These are phyloP conservation scores for Helicostylum pulchrum DNA, from an alignment of 192 early-diverging fungal species.

Conservation along the genomic window DNA sequence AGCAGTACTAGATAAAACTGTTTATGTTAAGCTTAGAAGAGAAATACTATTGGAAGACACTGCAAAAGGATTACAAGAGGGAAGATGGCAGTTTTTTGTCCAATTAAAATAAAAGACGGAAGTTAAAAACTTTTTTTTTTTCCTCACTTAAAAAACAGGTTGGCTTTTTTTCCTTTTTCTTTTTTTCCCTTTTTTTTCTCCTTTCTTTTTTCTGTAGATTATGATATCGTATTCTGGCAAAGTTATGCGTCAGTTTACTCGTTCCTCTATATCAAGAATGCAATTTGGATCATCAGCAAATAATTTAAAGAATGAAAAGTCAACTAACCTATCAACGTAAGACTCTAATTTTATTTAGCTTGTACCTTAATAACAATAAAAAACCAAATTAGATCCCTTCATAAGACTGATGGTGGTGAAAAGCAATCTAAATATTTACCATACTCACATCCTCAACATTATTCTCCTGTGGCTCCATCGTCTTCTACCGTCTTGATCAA, in stretches of 20 bases:
- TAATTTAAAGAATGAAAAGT: neutral
- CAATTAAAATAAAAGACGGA: slow-evolving; percentile 30
- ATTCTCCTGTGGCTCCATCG: too few species aligned
- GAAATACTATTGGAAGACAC: slow-evolving; percentile 91
- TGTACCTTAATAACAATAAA: too few species aligned
- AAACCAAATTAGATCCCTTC: too few species aligned
- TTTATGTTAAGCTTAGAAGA: slow-evolving; percentile 82
- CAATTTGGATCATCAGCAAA: neutral
- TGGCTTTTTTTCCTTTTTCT: neutral
- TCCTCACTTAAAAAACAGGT: neutral
- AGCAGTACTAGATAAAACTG: slow-evolving; percentile 88
- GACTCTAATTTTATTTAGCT: too few species aligned
- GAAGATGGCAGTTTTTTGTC: slow-evolving; percentile 72
- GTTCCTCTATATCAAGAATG: slow-evolving; percentile 1
- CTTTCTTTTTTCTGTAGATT: neutral
- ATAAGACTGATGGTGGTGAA: neutral
- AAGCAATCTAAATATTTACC: neutral
- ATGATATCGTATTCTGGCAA: neutral
- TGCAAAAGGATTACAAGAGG: slow-evolving; percentile 77
- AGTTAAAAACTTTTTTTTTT: neutral
- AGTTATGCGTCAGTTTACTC: slow-evolving; percentile 11
- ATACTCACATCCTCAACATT: neutral
- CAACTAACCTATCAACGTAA: too few species aligned
- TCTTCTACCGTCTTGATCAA: too few species aligned
- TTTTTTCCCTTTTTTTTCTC: neutral